These are phyloP conservation scores for Chrysopogon serrulatus DNA, from an alignment of 176 grass and related monocot species.

Conservation along the genomic window DNA sequence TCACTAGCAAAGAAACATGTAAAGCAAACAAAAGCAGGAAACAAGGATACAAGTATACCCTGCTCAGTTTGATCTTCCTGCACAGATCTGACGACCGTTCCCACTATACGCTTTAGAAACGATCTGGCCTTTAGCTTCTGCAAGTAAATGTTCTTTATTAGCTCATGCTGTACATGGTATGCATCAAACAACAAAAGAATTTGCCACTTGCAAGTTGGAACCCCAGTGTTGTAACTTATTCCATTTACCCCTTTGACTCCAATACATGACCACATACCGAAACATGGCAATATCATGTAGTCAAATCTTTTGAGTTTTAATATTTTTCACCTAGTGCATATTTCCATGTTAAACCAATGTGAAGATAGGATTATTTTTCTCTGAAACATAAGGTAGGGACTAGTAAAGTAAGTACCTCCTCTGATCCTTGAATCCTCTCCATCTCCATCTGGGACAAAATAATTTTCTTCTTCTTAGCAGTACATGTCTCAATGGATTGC, in stretches of 20 bases:
- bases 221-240: not conserved
- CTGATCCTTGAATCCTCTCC: constrained; percentile 94
- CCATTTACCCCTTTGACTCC: not conserved
- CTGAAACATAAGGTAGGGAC: not conserved
- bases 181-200: not conserved
- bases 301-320: not conserved
- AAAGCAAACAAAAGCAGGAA: not conserved
- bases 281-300: not conserved
- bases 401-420: constrained; percentile 59
- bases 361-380: not conserved
- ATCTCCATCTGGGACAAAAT: constrained; percentile 96
- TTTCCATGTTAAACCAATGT: not conserved
- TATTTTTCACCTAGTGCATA: not conserved
- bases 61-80: constrained; percentile 98
- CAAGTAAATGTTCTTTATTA: constrained; percentile 18
- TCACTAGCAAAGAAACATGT: not conserved
- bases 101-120: constrained; percentile 89
- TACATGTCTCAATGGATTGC: constrained; percentile 86
- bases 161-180: not conserved
- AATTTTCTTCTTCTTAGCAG: constrained; percentile 98
- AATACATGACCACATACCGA: not conserved
- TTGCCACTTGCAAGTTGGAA: not conserved
- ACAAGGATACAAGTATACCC: constrained; percentile 49
- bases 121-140: constrained; percentile 95
- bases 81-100: constrained; percentile 92